A percentile compares a stretch with the other conserved stretches of the same genome.
phyloP scores from a whole-genome alignment of 2,329 filamentous ascomycete genomes.

The Colletotrichum sp. region DNA sequence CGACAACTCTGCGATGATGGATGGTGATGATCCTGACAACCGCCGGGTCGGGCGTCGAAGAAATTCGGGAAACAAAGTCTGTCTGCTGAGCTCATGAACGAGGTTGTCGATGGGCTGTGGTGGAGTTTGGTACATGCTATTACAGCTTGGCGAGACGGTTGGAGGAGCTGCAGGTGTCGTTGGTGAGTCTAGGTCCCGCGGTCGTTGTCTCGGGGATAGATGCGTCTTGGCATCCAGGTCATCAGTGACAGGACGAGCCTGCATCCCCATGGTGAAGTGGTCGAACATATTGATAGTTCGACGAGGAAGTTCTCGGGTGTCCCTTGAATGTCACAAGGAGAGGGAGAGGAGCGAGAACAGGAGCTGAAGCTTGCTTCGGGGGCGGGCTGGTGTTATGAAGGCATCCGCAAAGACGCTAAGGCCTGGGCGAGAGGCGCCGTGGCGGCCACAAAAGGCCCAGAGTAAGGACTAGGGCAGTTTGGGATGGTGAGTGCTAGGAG shows the following conservation, averaged over 20 bases:
- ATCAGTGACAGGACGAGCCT: not conserved
- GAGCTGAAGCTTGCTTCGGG: not conserved
- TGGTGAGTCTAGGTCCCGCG: not conserved
- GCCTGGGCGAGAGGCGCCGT: not conserved
- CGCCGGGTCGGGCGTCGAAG: not conserved
- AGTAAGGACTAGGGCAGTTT: not conserved
- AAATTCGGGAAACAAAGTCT: conserved; percentile 1
- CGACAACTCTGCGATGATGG: not conserved
- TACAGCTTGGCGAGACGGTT: not conserved
- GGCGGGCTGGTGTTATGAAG: conserved; percentile 14
- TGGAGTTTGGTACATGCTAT: not conserved
- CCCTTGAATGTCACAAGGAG: not conserved
- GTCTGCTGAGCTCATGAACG: conserved; percentile 8
- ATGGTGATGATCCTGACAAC: not conserved
- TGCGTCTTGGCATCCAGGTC: not conserved
- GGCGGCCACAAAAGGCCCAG: conserved; percentile 15
- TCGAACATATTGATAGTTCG: conserved; percentile 5
- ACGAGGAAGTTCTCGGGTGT: not conserved
- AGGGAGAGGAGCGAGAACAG: not conserved
- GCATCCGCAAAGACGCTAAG: conserved; percentile 13
- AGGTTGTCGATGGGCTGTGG: conserved; percentile 14
- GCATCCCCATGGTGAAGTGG: conserved; percentile 8
- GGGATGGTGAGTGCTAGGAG: not conserved
- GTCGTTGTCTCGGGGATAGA: conserved; percentile 8
- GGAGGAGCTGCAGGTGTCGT: not conserved